A percentile compares a stretch with the other conserved stretches of the same genome.
phyloP scores from a whole-genome alignment of 2,329 filamentous ascomycete genomes.

The Sarocladiaceae sp. region DNA sequence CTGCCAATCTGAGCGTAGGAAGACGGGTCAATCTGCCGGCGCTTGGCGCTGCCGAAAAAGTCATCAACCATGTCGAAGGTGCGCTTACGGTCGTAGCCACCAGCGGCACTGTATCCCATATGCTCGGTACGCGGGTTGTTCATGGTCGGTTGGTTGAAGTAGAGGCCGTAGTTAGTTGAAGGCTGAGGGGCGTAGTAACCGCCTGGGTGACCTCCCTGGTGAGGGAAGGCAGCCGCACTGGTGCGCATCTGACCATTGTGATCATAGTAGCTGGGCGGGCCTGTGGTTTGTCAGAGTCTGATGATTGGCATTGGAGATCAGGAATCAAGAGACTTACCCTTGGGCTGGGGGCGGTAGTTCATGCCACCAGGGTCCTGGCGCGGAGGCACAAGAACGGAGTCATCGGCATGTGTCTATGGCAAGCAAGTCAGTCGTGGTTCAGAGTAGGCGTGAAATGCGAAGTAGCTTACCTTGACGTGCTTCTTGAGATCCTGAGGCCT shows the following conservation, averaged over 20 bases:
- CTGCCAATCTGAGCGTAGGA: slow-evolving; percentile 92
- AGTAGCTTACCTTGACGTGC: slow-evolving; percentile 72
- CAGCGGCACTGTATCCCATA: slow-evolving; percentile 53
- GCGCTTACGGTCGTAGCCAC: slow-evolving; percentile 72
- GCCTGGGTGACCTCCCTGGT: slow-evolving; percentile 47
- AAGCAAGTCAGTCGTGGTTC: neutral
- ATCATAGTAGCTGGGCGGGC: slow-evolving; percentile 58
- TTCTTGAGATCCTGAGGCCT: slow-evolving; percentile 98
- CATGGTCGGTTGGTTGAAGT: slow-evolving; percentile 66
- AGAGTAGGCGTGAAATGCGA: neutral
- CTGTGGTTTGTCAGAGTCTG: slow-evolving; percentile 26
- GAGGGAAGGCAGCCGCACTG: slow-evolving; percentile 47
- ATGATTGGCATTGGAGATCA: slow-evolving; percentile 31
- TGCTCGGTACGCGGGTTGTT: slow-evolving; percentile 54
- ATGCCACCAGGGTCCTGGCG: slow-evolving; percentile 48
- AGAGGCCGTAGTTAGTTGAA: slow-evolving; percentile 64
- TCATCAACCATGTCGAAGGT: slow-evolving; percentile 86
- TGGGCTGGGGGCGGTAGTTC: slow-evolving; percentile 51
- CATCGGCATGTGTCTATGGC: slow-evolving; percentile 79
- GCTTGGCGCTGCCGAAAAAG: slow-evolving; percentile 91
- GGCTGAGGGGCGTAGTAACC: slow-evolving; percentile 56
- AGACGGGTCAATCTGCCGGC: slow-evolving; percentile 79
- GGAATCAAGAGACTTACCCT: slow-evolving; percentile 41
- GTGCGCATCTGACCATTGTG: slow-evolving; percentile 61
- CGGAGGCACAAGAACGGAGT: slow-evolving; percentile 67